phyloP scores from a whole-genome alignment of 192 early-diverging fungal genomes.

The Gamsiella multidivaricata region DNA sequence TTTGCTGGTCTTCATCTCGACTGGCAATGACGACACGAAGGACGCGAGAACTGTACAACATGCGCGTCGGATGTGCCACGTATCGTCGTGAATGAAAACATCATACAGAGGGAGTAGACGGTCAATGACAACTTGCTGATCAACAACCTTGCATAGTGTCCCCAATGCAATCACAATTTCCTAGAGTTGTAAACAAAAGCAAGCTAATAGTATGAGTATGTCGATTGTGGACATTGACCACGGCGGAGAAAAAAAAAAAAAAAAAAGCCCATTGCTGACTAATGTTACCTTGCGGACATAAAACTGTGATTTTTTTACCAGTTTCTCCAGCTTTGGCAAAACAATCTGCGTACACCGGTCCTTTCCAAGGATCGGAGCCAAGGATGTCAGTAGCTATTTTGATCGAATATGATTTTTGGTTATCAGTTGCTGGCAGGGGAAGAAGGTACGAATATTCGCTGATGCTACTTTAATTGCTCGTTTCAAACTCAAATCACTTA shows the following conservation, averaged over 20 bases:
- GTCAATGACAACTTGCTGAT: conserved; percentile 37
- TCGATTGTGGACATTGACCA: too few relatives aligned
- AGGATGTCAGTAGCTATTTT: conserved; percentile 60
- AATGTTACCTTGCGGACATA: conserved; percentile 64
- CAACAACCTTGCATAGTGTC: conserved; percentile 32
- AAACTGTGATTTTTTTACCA: conserved; percentile 59
- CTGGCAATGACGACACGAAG: conserved; percentile 59
- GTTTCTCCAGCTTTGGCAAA: conserved; percentile 62
- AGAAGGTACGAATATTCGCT: too few relatives aligned
- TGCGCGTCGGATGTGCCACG: conserved; percentile 69
- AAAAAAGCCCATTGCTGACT: neutral
- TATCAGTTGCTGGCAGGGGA: too few relatives aligned
- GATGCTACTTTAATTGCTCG: too few relatives aligned
- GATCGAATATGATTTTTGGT: neutral
- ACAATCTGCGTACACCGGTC: conserved; percentile 56
- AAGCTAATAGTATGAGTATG: too few relatives aligned
- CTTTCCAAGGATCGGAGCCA: conserved; percentile 59
- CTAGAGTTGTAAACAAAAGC: too few relatives aligned
- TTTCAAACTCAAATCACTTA: conserved; percentile 8
- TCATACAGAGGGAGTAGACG: conserved; percentile 63
- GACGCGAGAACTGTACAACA: conserved; percentile 60
- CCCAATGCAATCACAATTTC: conserved; percentile 55
- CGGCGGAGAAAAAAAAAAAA: neutral
- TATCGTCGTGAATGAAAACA: conserved; percentile 59
- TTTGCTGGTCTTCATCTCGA: conserved; percentile 56